Evolutionary conservation across 2,329 filamentous ascomycete species (phyloP), one percentile per base, ranked within the genome.

Genomic region (Aspergillus fijiensis): DNA sequence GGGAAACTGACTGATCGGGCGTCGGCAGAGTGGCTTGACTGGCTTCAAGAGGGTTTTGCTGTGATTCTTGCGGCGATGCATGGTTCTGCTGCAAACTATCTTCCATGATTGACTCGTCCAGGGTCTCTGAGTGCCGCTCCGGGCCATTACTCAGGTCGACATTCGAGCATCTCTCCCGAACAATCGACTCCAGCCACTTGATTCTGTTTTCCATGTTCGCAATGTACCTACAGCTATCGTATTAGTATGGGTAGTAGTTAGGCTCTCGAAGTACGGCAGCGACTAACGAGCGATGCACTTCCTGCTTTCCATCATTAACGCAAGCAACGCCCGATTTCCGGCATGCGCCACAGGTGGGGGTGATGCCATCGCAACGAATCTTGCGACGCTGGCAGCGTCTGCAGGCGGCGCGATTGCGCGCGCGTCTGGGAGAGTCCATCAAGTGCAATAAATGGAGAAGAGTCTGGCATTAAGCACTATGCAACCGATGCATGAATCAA

Each of bases 301-400:
- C 75, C 49, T 76, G 72, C 52, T 76, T 81, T 12, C 79, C 77
- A 31, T 80, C 80, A 57, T 81, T 80, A 1, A 77, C 65, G 57
- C 81, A 83, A 1, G 67, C 59, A 2, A 72, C 73, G 1, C 74
- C 74, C 0, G 78, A 77, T 62, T 79, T 81, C 29, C 70, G 69
- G 58, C 81, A 83, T 2, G 78, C 77, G 6, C 76, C 74, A 42
- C 80, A 82, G 0, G 71, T 63, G 1, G 81, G 80, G 0, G 74
- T 55, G 19, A 75, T 72, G 1, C 80, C 79, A 62, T 81, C 79
- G 49, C 81, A 83, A 50, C 76, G 76, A 65, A 83, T 83, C 69
- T 84, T 84, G 27, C 81, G 74, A 48, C 79, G 72, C 60, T 84
- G 81, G 58, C 81, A 84, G 11, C 72, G 69, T 27, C 65, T 66